These are phyloP conservation scores for Sanghuangporus baumii DNA, from an alignment of 1,284 basidiomycete species.

Conservation along the genomic window DNA sequence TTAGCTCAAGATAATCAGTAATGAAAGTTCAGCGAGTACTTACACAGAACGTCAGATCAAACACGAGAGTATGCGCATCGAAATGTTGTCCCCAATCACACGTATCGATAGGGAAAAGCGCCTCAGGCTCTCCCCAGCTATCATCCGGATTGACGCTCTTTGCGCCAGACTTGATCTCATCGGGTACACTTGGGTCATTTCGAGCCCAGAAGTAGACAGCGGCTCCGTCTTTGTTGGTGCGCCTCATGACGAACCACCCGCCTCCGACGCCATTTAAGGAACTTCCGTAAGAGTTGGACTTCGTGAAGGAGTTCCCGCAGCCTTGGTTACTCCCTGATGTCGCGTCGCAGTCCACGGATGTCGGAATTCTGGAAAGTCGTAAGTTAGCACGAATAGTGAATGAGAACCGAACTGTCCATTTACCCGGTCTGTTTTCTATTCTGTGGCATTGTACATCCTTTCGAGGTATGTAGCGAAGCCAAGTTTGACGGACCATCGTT, in stretches of 20 bases:
- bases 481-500: conserved; percentile 39
- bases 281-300: conserved; percentile 41
- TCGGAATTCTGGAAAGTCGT: background rate
- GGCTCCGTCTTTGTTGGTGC: conserved; percentile 34
- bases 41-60: conserved; percentile 51
- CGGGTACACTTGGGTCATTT: conserved; percentile 33
- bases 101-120: conserved; percentile 39
- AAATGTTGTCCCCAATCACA: conserved; percentile 43
- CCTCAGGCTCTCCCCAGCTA: conserved; percentile 43
- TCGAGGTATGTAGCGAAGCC: conserved; percentile 48
- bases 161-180: conserved; percentile 29
- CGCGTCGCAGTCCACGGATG: conserved; percentile 40
- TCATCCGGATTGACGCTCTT: conserved; percentile 28
- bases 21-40: conserved; percentile 19
- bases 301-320: conserved; percentile 48
- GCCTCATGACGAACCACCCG: conserved; percentile 45
- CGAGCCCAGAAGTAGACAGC: conserved; percentile 53
- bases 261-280: conserved; percentile 46
- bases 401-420: conserved; percentile 19
- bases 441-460: conserved; percentile 39
- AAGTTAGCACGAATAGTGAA: background rate
- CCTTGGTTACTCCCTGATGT: conserved; percentile 50
- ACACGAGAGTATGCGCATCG: conserved; percentile 43
- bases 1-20: background rate
- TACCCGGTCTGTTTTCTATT: conserved; percentile 39